Evolutionary conservation across 1,139 yeast genomes (phyloP).

Genomic region (Scheffersomyces quercinus): DNA sequence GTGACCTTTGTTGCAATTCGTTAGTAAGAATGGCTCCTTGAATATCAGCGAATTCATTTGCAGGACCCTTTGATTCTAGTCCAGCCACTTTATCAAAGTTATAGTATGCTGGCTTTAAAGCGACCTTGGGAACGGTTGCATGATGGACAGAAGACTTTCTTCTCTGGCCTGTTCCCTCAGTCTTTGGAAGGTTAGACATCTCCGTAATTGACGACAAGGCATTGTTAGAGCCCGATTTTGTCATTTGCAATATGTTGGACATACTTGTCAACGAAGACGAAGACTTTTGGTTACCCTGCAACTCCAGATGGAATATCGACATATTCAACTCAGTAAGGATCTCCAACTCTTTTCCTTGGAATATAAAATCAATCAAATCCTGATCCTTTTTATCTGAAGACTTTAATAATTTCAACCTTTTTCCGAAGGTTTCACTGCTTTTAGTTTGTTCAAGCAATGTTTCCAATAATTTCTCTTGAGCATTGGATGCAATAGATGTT

Average conservation of each 20-base stretch:
- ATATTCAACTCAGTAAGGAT: slow-evolving; percentile 41
- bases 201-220: slow-evolving; percentile 23
- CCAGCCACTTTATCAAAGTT: slow-evolving; percentile 9
- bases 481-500: slow-evolving; percentile 17
- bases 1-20: slow-evolving; percentile 38
- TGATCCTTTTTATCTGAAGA: slow-evolving; percentile 27
- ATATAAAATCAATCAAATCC: slow-evolving; percentile 31
- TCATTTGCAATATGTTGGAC: slow-evolving; percentile 24
- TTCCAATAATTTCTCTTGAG: slow-evolving; percentile 22
- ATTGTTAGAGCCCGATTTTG: slow-evolving; percentile 23
- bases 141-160: slow-evolving; percentile 31
- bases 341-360: slow-evolving; percentile 39
- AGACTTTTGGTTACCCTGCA: slow-evolving; percentile 33
- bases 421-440: slow-evolving; percentile 21
- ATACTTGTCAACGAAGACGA: slow-evolving; percentile 39
- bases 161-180: slow-evolving; percentile 9
- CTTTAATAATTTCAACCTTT: slow-evolving; percentile 30
- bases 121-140: slow-evolving; percentile 29
- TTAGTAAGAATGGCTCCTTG: slow-evolving; percentile 45
- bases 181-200: slow-evolving; percentile 7
- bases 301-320: slow-evolving; percentile 35
- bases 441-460: slow-evolving; percentile 16
- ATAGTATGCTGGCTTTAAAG: slow-evolving; percentile 31
- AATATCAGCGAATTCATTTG: slow-evolving; percentile 20
- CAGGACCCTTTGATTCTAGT: slow-evolving; percentile 3